Evolutionary conservation across 495 filamentous ascomycete species (phyloP).

Genomic region (Trichoderma asperelloides): DNA sequence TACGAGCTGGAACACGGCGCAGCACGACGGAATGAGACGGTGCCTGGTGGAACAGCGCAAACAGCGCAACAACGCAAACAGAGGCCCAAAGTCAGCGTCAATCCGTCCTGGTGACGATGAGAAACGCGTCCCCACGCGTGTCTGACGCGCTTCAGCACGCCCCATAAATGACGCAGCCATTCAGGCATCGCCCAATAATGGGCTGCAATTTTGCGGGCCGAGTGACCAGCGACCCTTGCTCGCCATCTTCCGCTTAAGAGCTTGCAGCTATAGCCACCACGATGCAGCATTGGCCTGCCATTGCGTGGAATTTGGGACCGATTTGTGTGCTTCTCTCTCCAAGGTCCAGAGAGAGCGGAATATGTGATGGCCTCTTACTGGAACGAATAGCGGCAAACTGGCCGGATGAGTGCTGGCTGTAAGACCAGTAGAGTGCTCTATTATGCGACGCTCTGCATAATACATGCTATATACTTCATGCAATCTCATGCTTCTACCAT

Average conservation of each 20-base stretch:
- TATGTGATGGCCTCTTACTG: neutral
- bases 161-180: neutral
- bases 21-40: too few species aligned
- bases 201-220: neutral
- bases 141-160: neutral
- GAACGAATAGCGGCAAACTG: neutral
- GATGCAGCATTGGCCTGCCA: neutral
- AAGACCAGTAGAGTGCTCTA: neutral
- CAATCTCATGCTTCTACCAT: too few species aligned
- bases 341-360: too few species aligned
- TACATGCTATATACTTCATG: too few species aligned
- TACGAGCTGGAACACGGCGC: too few species aligned
- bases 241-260: neutral
- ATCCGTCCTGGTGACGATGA: neutral
- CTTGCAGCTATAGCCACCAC: slow-evolving; percentile 1
- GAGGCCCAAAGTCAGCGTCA: too few species aligned
- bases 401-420: neutral
- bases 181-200: neutral
- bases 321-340: neutral
- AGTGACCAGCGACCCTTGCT: neutral
- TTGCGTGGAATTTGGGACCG: neutral
- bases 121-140: neutral
- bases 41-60: too few species aligned
- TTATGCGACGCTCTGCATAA: neutral
- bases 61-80: too few species aligned